These are phyloP conservation scores for Albophoma yamanashiensis DNA, from an alignment of 2,329 filamentous ascomycete genomes.

Conservation along the genomic window DNA sequence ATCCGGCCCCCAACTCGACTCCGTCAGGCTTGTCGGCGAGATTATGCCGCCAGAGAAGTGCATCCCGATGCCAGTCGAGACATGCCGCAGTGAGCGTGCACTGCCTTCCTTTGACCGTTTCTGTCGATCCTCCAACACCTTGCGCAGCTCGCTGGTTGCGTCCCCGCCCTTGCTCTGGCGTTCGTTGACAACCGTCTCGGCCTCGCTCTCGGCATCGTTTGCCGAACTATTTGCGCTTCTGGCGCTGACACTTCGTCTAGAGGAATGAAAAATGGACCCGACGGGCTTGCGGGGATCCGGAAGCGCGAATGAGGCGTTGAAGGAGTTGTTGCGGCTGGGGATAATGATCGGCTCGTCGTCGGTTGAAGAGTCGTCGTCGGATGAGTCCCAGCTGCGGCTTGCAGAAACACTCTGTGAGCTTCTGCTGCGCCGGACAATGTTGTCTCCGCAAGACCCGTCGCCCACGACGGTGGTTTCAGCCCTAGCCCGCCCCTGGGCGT, in stretches of 20 bases:
- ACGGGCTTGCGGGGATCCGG: slow-evolving; percentile 42
- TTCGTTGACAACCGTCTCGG: slow-evolving; percentile 46
- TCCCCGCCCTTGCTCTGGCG: slow-evolving; percentile 35
- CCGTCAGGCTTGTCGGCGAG: slow-evolving; percentile 41
- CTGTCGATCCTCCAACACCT: slow-evolving; percentile 42
- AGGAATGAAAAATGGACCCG: slow-evolving; percentile 35
- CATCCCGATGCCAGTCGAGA: slow-evolving; percentile 18
- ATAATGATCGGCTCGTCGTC: slow-evolving; percentile 58
- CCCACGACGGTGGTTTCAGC: slow-evolving; percentile 39
- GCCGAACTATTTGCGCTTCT: slow-evolving; percentile 31
- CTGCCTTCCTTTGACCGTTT: slow-evolving; percentile 24
- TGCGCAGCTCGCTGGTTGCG: slow-evolving; percentile 49
- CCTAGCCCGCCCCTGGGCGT: slow-evolving; percentile 47
- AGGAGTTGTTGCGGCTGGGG: slow-evolving; percentile 45
- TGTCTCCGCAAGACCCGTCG: slow-evolving; percentile 17
- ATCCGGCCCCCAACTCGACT: slow-evolving; percentile 31
- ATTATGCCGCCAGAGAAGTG: slow-evolving; percentile 26
- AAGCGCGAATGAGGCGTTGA: slow-evolving; percentile 43
- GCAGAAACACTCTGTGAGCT: slow-evolving; percentile 17
- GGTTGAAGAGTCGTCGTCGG: slow-evolving; percentile 44
- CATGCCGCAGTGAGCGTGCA: slow-evolving; percentile 22
- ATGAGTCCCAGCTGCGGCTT: slow-evolving; percentile 31
- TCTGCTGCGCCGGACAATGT: slow-evolving; percentile 15
- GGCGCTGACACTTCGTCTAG: slow-evolving; percentile 38
- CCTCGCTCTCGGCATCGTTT: slow-evolving; percentile 43